Evolutionary conservation across 345 rosid genomes (phyloP), one percentile per base, ranked within the genome.

Genomic region (Eucalyptus decipiens): DNA sequence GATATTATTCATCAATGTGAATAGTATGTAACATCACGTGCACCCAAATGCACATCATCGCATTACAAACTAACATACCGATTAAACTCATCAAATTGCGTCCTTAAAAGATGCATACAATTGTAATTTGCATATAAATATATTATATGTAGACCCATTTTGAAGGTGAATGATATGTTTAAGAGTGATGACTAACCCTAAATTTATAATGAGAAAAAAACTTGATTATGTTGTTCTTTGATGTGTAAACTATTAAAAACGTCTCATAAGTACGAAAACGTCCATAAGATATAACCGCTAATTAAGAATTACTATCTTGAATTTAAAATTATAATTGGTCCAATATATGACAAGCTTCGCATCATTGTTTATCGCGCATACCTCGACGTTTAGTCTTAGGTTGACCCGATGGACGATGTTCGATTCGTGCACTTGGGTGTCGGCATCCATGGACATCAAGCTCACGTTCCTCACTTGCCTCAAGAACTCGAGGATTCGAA

Each of bases 401-500:
- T 87, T 91, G 16, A 95, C 88, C 34, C 90, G 93, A 89, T 89
- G 88, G 62, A 89, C 87, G 40, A 93, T 90, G 88, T 23, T 86
- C 47, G 92, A 80, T 50, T 89, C 92, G n/a, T 67, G 50, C 42
- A 52, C 45, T 51, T 45, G 91, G 51, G 95, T 90, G 88, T 86
- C 90, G 90, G 96, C 94, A 62, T 96, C 94, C 32, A 95, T 88
- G 89, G 97, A 93, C 87, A 93, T 49, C 91, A 95, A 86, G 90
- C 91, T 94, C 83, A 94, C 93, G 90, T 93, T 92, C 56, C 86
- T 88, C 86, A 88, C 91, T 87, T 87, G 94, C 89, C 92, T 96
- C 93, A 96, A 88, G 93, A 97, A 95, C 89, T 97, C 95, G 7
- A 97, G 91, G 50, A 97, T 90, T 28, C 92, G 92, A 90, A 94